phyloP scores from a whole-genome alignment of 306 rosid species.

The Lathyrus oleraceus region DNA sequence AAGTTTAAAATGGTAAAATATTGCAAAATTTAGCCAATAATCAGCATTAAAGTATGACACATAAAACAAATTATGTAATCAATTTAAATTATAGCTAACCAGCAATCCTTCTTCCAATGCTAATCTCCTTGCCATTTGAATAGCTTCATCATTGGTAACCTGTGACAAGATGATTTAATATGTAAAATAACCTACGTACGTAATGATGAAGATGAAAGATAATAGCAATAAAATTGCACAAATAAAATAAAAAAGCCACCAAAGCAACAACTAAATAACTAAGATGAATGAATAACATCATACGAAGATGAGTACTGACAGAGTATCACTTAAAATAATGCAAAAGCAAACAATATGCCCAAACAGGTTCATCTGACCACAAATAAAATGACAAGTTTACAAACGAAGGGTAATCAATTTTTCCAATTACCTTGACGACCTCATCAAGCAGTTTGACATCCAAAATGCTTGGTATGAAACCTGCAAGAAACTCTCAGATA shows the following conservation, averaged over 20 bases:
- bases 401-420: constrained; percentile 23
- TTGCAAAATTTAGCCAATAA: constrained; percentile 10
- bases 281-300: constrained; percentile 9
- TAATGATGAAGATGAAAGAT: constrained; percentile 18
- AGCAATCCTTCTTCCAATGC: constrained; percentile 94
- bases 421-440: constrained; percentile 75
- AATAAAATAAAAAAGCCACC: not conserved
- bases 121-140: constrained; percentile 84
- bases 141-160: constrained; percentile 85
- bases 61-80: not conserved
- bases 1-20: constrained; percentile 17
- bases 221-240: constrained; percentile 26
- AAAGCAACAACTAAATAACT: constrained; percentile 20
- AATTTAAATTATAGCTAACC: constrained; percentile 55
- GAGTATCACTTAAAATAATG: constrained; percentile 26
- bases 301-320: constrained; percentile 18
- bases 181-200: constrained; percentile 1
- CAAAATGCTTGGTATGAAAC: constrained; percentile 79
- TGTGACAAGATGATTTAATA: constrained; percentile 32
- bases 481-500: constrained; percentile 49
- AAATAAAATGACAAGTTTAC: constrained; percentile 3
- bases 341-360: constrained; percentile 22
- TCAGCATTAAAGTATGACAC: constrained; percentile 6
- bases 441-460: constrained; percentile 88
- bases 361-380: constrained; percentile 5